Conservation (phyloP, 768 basidiomycete species). For the Paxillus rubicundulus region DNA sequence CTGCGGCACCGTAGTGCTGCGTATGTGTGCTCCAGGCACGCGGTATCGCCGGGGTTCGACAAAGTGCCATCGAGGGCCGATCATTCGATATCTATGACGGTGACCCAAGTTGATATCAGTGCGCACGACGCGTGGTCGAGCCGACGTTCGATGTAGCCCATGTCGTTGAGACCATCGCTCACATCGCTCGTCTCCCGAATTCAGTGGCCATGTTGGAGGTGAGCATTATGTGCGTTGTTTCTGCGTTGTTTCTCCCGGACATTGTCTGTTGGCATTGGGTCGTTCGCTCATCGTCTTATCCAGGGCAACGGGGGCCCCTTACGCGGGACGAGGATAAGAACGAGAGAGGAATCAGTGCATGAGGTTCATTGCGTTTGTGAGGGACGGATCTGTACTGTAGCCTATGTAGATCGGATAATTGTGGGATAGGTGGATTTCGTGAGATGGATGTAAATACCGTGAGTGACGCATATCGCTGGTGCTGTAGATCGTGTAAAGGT, state of each 20-base stretch:
- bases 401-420: background rate
- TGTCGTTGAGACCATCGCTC: constrained; percentile 68
- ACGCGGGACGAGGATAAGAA: constrained; percentile 44
- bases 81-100: constrained; percentile 68
- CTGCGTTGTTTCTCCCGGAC: constrained; percentile 37
- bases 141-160: constrained; percentile 68
- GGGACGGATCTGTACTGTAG: too few species aligned
- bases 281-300: background rate
- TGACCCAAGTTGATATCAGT: constrained; percentile 85
- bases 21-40: constrained; percentile 82
- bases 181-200: constrained; percentile 66
- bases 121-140: constrained; percentile 43
- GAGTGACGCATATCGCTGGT: background rate
- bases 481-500: background rate
- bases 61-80: constrained; percentile 76
- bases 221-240: constrained; percentile 65
- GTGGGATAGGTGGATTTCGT: background rate
- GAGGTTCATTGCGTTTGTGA: too few species aligned
- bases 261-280: background rate
- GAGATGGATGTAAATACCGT: background rate
- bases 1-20: constrained; percentile 63
- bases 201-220: constrained; percentile 69
- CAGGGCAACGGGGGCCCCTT: constrained; percentile 48
- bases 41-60: constrained; percentile 74
- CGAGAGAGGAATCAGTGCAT: background rate